A percentile compares a stretch with the other conserved stretches of the same genome.
phyloP scores from a whole-genome alignment of 441 rosid genomes.

The Hypseocharis bilobata region DNA sequence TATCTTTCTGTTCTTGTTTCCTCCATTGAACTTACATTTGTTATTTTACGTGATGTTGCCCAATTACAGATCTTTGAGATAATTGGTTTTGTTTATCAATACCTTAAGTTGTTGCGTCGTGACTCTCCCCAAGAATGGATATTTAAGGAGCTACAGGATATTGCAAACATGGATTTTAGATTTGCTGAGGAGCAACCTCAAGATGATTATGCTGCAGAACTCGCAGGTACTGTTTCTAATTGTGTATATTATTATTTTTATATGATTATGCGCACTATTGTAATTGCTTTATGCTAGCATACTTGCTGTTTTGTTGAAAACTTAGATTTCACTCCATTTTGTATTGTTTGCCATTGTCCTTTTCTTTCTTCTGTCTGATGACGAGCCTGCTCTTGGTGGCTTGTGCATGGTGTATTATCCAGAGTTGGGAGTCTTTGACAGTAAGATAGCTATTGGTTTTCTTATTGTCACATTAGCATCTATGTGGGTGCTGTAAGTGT shows the following conservation, averaged over 20 bases:
- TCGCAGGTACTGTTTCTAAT: constrained; percentile 55
- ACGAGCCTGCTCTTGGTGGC: not conserved
- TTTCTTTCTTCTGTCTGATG: not conserved
- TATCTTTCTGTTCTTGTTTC: constrained; percentile 2
- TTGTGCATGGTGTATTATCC: not conserved
- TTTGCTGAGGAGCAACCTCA: constrained; percentile 93
- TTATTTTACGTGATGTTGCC: constrained; percentile 2
- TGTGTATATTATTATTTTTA: no score
- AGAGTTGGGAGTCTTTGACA: no score
- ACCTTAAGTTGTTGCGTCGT: constrained; percentile 58
- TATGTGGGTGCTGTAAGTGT: no score
- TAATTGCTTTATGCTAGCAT: not conserved
- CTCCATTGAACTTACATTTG: constrained; percentile 13
- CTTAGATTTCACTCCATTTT: not conserved
- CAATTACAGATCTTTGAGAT: constrained; percentile 63
- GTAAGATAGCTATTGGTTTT: no score
- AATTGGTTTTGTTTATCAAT: constrained; percentile 76
- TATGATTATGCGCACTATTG: no score
- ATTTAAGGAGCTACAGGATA: constrained; percentile 91
- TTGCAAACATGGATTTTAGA: constrained; percentile 82
- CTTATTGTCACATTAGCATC: no score
- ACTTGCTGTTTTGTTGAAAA: not conserved
- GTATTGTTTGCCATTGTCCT: not conserved
- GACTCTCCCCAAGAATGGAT: constrained; percentile 90
- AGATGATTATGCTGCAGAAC: constrained; percentile 94